A percentile compares a stretch with the other conserved stretches of the same genome.
Evolutionary conservation across 2,329 filamentous ascomycete species (phyloP).

Genomic region (Pseudogymnoascus sp.): DNA sequence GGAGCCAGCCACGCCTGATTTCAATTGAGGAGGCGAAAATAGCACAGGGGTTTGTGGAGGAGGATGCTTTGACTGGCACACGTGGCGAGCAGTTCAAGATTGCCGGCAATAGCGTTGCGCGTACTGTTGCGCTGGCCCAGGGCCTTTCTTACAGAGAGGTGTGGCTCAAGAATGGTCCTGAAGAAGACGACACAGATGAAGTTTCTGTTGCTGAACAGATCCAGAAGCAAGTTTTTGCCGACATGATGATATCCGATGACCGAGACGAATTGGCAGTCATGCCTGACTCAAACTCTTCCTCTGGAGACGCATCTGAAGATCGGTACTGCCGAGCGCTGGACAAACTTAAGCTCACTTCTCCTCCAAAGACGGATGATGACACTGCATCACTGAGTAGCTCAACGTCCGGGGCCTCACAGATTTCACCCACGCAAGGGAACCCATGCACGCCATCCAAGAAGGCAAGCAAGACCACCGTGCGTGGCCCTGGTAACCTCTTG

Average conservation of each 20-base stretch:
- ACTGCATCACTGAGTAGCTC: not conserved
- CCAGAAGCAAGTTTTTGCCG: not conserved
- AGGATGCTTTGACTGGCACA: conserved; percentile 60
- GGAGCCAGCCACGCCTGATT: conserved; percentile 53
- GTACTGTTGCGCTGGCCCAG: conserved; percentile 58
- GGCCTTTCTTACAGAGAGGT: conserved; percentile 58
- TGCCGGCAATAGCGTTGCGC: conserved; percentile 70
- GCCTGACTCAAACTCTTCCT: not conserved
- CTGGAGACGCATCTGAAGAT: not conserved
- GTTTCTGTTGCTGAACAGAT: not conserved
- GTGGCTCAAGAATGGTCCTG: conserved; percentile 29
- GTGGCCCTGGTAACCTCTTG: not conserved
- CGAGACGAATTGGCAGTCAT: not conserved
- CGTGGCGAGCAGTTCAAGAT: conserved; percentile 52
- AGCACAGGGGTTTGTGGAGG: conserved; percentile 62
- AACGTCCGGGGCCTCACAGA: not conserved
- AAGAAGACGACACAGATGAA: not conserved
- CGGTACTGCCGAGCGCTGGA: not conserved
- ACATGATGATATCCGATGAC: not conserved
- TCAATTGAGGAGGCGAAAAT: conserved; percentile 60
- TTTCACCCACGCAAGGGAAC: not conserved
- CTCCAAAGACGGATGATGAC: not conserved
- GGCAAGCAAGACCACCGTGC: not conserved
- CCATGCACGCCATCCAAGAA: not conserved
- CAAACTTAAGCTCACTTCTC: not conserved